Evolutionary conservation across 768 basidiomycete species (phyloP).

Genomic region (Boletus tomentosulus): DNA sequence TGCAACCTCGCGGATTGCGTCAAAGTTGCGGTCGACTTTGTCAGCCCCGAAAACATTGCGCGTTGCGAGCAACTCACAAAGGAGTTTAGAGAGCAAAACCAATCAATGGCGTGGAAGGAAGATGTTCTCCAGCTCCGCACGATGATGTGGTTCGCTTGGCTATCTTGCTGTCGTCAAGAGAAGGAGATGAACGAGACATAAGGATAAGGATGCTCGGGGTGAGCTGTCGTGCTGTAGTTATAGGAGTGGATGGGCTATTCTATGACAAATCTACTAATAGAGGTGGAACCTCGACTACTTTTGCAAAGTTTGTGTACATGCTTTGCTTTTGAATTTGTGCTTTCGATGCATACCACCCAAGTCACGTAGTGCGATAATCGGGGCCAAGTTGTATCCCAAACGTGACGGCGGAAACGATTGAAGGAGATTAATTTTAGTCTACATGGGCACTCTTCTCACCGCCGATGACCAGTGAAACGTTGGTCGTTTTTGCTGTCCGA

Average conservation of each 20-base stretch:
- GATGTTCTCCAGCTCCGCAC: conserved; percentile 88
- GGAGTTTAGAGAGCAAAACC: conserved; percentile 90
- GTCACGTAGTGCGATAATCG: no score
- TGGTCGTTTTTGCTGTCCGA: no score
- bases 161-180: conserved; percentile 57
- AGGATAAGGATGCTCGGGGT: neutral
- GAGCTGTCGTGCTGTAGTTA: conserved; percentile 17
- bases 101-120: conserved; percentile 86
- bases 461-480: no score
- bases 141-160: conserved; percentile 95
- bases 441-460: no score
- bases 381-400: no score
- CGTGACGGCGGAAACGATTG: no score
- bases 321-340: conserved; percentile 13
- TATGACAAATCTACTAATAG: conserved; percentile 23
- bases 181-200: conserved; percentile 35
- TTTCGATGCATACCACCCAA: conserved; percentile 6
- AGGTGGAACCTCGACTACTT: conserved; percentile 22
- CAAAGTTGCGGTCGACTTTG: conserved; percentile 94
- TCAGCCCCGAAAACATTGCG: conserved; percentile 87
- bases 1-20: conserved; percentile 92
- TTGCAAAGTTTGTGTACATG: conserved; percentile 23
- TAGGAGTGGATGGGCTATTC: conserved; percentile 19
- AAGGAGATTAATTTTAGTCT: no score
- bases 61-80: conserved; percentile 81